Evolutionary conservation across 1,139 yeast genomes (phyloP).

Genomic region (Wickerhamiella infanticola): DNA sequence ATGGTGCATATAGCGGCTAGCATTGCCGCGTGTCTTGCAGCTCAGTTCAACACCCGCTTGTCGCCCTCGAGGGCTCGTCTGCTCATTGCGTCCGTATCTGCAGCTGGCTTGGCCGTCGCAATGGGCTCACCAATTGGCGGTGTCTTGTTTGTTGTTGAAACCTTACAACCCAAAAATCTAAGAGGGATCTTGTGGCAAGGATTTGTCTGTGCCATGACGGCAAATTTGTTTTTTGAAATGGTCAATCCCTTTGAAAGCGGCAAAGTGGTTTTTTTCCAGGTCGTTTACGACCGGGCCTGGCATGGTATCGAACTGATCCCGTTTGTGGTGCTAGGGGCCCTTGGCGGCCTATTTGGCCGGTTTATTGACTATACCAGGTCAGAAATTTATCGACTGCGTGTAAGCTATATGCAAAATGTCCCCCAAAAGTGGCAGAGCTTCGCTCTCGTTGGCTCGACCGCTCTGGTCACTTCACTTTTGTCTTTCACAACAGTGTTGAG

Average conservation of each 20-base stretch:
- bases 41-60: constrained; percentile 5
- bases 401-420: not conserved
- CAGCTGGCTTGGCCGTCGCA: constrained; percentile 47
- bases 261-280: constrained; percentile 46
- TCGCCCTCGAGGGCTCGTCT: constrained; percentile 32
- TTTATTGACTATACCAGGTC: constrained; percentile 23
- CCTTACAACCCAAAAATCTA: constrained; percentile 45
- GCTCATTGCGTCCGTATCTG: constrained; percentile 21
- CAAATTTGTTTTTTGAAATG: constrained; percentile 50
- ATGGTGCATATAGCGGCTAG: constrained; percentile 52
- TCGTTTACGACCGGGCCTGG: constrained; percentile 61
- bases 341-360: constrained; percentile 57
- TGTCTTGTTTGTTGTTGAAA: constrained; percentile 55
- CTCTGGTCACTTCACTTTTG: constrained; percentile 36
- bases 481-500: constrained; percentile 39
- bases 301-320: constrained; percentile 53
- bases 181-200: constrained; percentile 67
- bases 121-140: constrained; percentile 58
- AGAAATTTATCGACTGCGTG: not conserved
- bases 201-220: constrained; percentile 60
- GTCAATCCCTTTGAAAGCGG: constrained; percentile 44
- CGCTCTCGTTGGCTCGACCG: constrained; percentile 28
- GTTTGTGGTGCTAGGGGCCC: constrained; percentile 46
- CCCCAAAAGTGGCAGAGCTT: not conserved
- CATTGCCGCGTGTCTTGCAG: constrained; percentile 25